Conservation (phyloP, 129 eudicot genomes). For the Solidago caesia region DNA sequence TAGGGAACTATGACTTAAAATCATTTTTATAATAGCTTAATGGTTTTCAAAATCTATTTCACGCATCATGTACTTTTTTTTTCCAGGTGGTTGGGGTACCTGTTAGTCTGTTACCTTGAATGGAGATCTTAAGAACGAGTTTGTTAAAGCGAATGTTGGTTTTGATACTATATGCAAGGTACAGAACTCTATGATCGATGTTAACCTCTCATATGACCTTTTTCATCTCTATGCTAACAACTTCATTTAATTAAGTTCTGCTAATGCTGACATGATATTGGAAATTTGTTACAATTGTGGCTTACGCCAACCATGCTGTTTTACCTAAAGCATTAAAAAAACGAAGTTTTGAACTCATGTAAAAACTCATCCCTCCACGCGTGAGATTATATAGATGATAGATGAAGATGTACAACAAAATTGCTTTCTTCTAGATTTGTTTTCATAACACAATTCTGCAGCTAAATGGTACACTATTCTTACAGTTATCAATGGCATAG, state of each 20-base stretch:
- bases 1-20: no score
- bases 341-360: conserved; percentile 93
- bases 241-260: conserved; percentile 10
- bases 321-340: conserved; percentile 96
- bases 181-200: not conserved
- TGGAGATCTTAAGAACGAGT: conserved; percentile 96
- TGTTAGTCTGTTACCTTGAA: conserved; percentile 61
- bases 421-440: not conserved
- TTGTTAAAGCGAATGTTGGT: conserved; percentile 96
- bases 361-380: conserved; percentile 88
- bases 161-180: conserved; percentile 99
- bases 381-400: conserved; percentile 82
- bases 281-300: conserved; percentile 66
- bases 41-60: no score
- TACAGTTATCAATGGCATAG: conserved; percentile 65
- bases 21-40: no score
- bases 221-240: conserved; percentile 1
- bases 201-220: no score
- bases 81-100: conserved; percentile 96
- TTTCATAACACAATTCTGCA: conserved; percentile 12
- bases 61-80: no score
- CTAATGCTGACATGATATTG: conserved; percentile 22
- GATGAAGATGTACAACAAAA: conserved; percentile 68
- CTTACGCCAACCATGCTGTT: conserved; percentile 94
- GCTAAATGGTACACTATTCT: conserved; percentile 20